Percentiles rank a stretch among this genome's conserved stretches.
Conservation (phyloP, 108 stramenopile genomes). For the Stephanodiscus minutulus region DNA sequence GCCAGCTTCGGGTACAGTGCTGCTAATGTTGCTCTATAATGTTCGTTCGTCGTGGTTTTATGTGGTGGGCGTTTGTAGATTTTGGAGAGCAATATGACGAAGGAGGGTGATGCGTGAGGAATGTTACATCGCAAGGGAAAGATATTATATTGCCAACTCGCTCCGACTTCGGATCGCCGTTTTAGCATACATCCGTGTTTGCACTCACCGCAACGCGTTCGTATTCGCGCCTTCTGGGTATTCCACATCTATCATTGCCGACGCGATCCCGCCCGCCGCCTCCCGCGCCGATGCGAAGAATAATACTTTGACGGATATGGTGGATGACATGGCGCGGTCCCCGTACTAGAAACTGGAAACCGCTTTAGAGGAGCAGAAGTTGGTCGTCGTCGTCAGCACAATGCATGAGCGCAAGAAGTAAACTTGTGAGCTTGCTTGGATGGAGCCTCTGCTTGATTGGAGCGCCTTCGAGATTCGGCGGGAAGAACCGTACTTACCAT, state of each 20-base stretch:
- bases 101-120: neutral
- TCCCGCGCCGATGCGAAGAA: slow-evolving; percentile 90
- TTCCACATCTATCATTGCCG: slow-evolving; percentile 38
- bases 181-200: neutral
- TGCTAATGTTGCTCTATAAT: slow-evolving; percentile 53
- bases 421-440: no score
- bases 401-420: no score
- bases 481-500: no score
- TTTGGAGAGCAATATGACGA: neutral
- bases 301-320: slow-evolving; percentile 54
- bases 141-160: neutral
- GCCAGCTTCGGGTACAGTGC: slow-evolving; percentile 64
- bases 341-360: no score
- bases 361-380: no score
- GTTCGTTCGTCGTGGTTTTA: neutral
- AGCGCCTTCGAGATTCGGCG: no score
- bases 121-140: neutral
- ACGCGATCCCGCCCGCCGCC: slow-evolving; percentile 68
- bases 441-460: no score
- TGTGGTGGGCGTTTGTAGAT: neutral
- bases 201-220: slow-evolving; percentile 46
- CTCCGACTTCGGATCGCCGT: neutral
- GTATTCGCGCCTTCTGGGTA: slow-evolving; percentile 50
- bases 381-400: no score
- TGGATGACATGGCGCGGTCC: neutral